Evolutionary conservation across 257 asterid genomes (phyloP), one percentile per base, ranked within the genome.

Genomic region (Anisodus tanguticus): DNA sequence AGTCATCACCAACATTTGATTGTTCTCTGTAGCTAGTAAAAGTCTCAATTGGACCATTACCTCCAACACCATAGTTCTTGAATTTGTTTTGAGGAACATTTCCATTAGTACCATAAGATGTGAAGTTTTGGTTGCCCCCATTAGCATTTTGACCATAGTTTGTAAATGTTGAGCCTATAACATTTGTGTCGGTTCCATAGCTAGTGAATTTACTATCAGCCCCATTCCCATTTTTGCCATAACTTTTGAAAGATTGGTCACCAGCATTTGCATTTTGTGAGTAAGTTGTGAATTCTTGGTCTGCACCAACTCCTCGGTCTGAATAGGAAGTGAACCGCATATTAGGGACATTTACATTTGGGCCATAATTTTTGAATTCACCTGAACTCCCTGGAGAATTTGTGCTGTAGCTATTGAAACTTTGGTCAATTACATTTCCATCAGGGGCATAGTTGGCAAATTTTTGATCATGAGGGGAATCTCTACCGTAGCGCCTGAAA

Each of bases 401-500:
- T 51, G 95, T 81, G 82, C 97, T 97, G 85, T 95, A 94, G 12
- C 92, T 85, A 85, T 88, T 91, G 92, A 95, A 95, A 82, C 90
- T 84, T 87, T 94, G 92, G 88, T 94, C 97, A 37, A 68, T 88
- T 37, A 90, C 93, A 59, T 90, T 93, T 0, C 86, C 60, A 2
- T 87, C 89, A 35, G 90, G 86, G 39, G 90, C 95, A 88, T 95
- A 95, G 80, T 39, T 69, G 72, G 82, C 22, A 87, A 95, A 95
- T 58, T 64, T 55, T 45, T 95, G 97, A 41, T 45, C 80, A 85
- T 89, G 95, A 49, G 88, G 70, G n/a, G 98, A 89, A 80, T 84
- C 92, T 39, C 97, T 97, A 90, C 99, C 94, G 84, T 94, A 94
- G 31, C 96, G 91, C 47, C 95, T 94, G 92, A 95, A 94, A 5